Conservation (phyloP, 306 rosid species). For the Pyrus bretschneideri region DNA sequence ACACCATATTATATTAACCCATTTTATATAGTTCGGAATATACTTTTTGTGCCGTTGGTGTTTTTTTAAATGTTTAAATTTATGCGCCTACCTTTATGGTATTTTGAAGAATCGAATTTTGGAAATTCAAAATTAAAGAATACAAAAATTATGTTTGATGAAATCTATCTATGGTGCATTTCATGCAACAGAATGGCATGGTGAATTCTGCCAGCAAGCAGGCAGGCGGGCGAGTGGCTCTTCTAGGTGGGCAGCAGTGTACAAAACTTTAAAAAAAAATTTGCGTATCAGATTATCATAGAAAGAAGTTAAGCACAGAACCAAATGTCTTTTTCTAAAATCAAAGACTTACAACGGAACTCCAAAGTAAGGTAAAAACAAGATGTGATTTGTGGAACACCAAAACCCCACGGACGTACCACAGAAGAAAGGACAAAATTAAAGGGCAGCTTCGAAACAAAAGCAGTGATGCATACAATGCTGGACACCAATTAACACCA, state of each 20-base stretch:
- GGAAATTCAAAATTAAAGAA: background rate
- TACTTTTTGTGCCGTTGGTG: background rate
- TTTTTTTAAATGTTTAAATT: no score
- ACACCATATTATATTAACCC: background rate
- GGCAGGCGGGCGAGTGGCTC: background rate
- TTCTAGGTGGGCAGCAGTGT: background rate
- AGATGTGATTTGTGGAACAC: background rate
- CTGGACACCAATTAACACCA: background rate
- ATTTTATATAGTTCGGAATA: background rate
- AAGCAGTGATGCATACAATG: background rate
- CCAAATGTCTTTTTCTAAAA: conserved; percentile 2
- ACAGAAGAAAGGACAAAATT: conserved; percentile 8
- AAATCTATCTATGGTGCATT: background rate
- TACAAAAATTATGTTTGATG: background rate
- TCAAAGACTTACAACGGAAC: conserved; percentile 4
- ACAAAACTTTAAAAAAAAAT: no score
- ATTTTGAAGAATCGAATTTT: background rate
- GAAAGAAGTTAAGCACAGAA: background rate
- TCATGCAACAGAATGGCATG: background rate
- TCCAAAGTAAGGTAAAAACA: conserved; percentile 8
- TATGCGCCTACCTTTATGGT: background rate
- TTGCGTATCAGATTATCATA: no score
- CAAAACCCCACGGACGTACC: background rate
- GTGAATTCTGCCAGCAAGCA: background rate
- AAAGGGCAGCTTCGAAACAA: conserved; percentile 20